Conservation (phyloP, 139 green algal genomes). For the Volvox reticuliferus region DNA sequence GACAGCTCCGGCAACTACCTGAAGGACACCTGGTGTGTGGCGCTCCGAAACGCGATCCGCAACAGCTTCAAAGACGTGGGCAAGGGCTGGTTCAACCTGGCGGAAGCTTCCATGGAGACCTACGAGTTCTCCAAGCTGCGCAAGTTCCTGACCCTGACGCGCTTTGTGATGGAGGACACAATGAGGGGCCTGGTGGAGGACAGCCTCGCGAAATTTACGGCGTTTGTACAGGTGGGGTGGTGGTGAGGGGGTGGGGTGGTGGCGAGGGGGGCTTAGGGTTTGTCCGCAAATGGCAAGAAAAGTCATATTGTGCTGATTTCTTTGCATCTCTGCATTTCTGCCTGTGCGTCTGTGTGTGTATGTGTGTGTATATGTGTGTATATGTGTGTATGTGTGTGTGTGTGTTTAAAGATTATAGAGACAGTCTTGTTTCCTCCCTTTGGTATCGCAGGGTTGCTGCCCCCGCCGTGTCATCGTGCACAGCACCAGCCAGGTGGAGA, state of each 20-base stretch:
- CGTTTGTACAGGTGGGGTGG: conserved; percentile 64
- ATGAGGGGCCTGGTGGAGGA: conserved; percentile 77
- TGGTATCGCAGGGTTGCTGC: conserved; percentile 37
- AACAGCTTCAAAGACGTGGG: conserved; percentile 75
- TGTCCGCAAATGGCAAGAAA: background rate
- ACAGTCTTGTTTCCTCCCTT: background rate
- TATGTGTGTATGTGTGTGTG: too few species aligned
- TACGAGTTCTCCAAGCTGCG: conserved; percentile 85
- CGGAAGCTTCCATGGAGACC: conserved; percentile 82
- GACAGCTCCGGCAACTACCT: conserved; percentile 75
- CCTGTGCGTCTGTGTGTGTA: too few species aligned
- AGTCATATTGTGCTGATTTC: too few species aligned
- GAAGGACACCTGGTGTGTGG: conserved; percentile 78
- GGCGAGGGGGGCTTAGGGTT: background rate
- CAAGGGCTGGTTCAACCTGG: conserved; percentile 92
- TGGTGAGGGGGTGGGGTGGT: background rate
- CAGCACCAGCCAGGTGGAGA: conserved; percentile 44
- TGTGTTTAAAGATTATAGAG: too few species aligned
- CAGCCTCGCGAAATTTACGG: conserved; percentile 65
- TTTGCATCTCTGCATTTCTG: too few species aligned
- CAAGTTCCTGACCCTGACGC: conserved; percentile 68
- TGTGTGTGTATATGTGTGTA: too few species aligned
- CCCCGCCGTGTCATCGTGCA: conserved; percentile 43
- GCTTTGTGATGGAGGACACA: conserved; percentile 86
- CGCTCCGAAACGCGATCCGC: conserved; percentile 73